phyloP scores from a whole-genome alignment of 1,284 basidiomycete species.

The Tranzscheliella williamsii region DNA sequence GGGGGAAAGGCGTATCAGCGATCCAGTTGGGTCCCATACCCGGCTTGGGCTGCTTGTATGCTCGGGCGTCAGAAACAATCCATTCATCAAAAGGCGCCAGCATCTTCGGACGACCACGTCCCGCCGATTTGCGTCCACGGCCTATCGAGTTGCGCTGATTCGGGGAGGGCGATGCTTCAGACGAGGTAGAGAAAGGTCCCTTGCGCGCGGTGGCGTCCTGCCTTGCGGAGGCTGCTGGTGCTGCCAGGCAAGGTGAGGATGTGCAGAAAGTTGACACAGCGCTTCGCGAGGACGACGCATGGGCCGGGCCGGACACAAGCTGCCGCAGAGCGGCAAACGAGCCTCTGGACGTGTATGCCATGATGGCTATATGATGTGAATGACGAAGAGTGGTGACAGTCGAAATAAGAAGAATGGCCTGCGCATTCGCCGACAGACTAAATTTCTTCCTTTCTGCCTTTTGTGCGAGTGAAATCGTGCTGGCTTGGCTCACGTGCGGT shows the following conservation, averaged over 20 bases:
- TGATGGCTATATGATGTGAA: no score
- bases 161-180: constrained; percentile 16
- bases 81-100: constrained; percentile 50
- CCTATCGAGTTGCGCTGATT: constrained; percentile 17
- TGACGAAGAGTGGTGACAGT: no score
- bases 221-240: neutral
- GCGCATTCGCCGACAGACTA: no score
- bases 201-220: constrained; percentile 28
- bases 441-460: no score
- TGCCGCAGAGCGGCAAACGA: neutral
- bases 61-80: constrained; percentile 42
- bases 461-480: no score
- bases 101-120: constrained; percentile 24
- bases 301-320: neutral
- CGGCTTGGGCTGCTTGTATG: constrained; percentile 46
- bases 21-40: constrained; percentile 56
- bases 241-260: neutral
- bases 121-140: constrained; percentile 30
- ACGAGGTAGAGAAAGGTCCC: constrained; percentile 15
- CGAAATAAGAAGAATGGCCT: no score
- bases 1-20: constrained; percentile 55
- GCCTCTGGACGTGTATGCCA: neutral
- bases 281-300: neutral
- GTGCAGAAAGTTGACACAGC: neutral
- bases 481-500: no score